phyloP scores from a whole-genome alignment of 2,329 filamentous ascomycete species.

The Aspergillus sp. region DNA sequence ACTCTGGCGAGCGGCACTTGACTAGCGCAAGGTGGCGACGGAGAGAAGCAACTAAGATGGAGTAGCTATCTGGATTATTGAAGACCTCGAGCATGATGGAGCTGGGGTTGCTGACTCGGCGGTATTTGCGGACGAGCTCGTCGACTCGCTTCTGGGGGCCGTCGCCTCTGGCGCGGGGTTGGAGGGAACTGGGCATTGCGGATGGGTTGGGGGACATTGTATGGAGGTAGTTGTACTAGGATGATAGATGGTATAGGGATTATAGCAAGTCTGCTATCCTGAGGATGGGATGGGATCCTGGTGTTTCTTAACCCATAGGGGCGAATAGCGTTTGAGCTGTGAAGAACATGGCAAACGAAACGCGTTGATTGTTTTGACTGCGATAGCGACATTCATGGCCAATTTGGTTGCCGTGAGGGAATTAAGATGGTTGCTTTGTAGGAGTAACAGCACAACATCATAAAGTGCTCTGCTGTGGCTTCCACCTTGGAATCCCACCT shows the following conservation, averaged over 20 bases:
- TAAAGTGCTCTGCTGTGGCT: not conserved
- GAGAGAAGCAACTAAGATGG: slow-evolving; percentile 33
- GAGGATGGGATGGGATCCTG: not conserved
- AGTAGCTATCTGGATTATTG: slow-evolving; percentile 22
- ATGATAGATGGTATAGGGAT: not conserved
- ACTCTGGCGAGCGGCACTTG: slow-evolving; percentile 34
- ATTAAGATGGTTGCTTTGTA: not conserved
- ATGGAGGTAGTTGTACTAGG: not conserved
- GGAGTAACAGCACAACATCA: not conserved
- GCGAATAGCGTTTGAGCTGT: not conserved
- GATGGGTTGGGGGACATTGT: not conserved
- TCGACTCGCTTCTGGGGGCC: slow-evolving; percentile 17
- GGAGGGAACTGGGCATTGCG: not conserved
- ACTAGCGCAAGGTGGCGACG: slow-evolving; percentile 36
- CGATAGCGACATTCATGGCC: not conserved
- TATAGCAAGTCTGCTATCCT: not conserved
- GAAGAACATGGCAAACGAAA: not conserved
- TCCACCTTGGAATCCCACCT: not conserved
- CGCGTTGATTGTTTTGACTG: not conserved
- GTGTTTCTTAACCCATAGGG: not conserved
- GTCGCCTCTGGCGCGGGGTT: not conserved
- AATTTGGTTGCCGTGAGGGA: not conserved
- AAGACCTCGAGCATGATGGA: slow-evolving; percentile 31
- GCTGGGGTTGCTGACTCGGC: slow-evolving; percentile 25
- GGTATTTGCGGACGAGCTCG: slow-evolving; percentile 30